These are phyloP conservation scores for Setomelanomma holmii DNA, from an alignment of 2,329 filamentous ascomycete species.

Conservation along the genomic window DNA sequence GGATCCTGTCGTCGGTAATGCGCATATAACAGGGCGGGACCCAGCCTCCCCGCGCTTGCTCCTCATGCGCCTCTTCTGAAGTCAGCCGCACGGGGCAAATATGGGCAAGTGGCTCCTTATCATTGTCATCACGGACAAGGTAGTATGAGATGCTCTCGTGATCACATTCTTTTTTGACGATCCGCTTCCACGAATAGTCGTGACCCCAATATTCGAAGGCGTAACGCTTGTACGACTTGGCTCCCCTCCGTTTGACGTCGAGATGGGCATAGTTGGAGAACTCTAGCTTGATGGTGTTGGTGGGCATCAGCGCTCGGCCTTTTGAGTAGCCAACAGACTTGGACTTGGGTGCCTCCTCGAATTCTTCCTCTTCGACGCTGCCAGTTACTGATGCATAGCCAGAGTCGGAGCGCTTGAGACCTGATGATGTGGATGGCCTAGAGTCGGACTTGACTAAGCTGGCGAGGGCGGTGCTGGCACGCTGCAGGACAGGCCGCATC, in stretches of 20 bases:
- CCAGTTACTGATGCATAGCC: conserved; percentile 60
- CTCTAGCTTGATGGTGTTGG: conserved; percentile 85
- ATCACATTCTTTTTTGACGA: conserved; percentile 67
- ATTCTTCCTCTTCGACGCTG: conserved; percentile 22
- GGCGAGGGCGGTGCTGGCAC: conserved; percentile 66
- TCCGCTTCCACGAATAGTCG: conserved; percentile 82
- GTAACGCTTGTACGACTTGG: conserved; percentile 75
- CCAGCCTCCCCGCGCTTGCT: conserved; percentile 84
- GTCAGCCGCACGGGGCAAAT: conserved; percentile 83
- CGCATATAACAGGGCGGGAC: conserved; percentile 89
- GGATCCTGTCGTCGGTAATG: conserved; percentile 77
- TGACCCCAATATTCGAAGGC: conserved; percentile 95
- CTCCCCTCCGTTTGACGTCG: conserved; percentile 74
- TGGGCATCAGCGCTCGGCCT: conserved; percentile 59
- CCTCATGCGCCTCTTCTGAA: conserved; percentile 71
- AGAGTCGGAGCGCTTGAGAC: conserved; percentile 64
- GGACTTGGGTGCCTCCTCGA: conserved; percentile 31
- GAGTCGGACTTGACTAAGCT: conserved; percentile 64
- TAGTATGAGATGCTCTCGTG: conserved; percentile 76
- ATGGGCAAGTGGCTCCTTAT: conserved; percentile 72
- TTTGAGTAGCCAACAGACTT: conserved; percentile 46
- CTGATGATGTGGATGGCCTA: conserved; percentile 50
- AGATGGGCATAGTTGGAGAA: conserved; percentile 98
- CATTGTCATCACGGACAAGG: conserved; percentile 72
- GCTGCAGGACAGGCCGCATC: conserved; percentile 60